Evolutionary conservation across 2,329 filamentous ascomycete genomes (phyloP), one percentile per base, ranked within the genome.

Genomic region (Aspergillus fischeri): DNA sequence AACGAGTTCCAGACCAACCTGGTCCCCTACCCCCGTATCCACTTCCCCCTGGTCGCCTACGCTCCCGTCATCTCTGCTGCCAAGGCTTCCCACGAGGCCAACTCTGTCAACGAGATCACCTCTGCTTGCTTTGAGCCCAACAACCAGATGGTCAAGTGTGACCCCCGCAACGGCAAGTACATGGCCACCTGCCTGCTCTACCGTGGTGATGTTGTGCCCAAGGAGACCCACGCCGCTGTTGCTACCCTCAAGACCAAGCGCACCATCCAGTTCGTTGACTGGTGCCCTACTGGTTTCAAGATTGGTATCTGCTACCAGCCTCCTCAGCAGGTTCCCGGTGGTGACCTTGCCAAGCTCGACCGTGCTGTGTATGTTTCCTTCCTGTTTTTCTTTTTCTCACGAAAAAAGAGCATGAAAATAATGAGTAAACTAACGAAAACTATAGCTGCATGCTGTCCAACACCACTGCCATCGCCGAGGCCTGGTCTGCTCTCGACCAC

Each of bases 1-100:
- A 97, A 97, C 85, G 93, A 99, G 84, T 99, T 99, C 90, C 93
- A 99, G 86, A 99, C 93, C 81, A 99, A 99, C 85, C 81, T 99
- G 80, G 93, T 99, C 63, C 93, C 93, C 61, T 99, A 97, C 82
- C 93, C 93, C 65, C 92, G 93, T 81, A 99, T 99, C 73, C 93
- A 99, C 83, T 99, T 97, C 89, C 93, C 93, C 75, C 89, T 99
- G 70, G 92, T 97, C 72, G 92, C 92, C 66, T 99, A 97, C 77
- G 85, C 94, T 48, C 93, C 93, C 61, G 90, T 99, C 73, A 87
- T 97, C 78, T 97, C 92, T 62, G 90, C 92, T 63, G 89, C 91
- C 77, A 97, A 97, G 87, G 91, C 92, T 69, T 89, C 91, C 59
- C 93, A 99, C 83, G 93, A 99, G 84, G 88, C 92, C 83, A 96